phyloP scores from a whole-genome alignment of 73 alveolate species.

The Uronychia binucleata region DNA sequence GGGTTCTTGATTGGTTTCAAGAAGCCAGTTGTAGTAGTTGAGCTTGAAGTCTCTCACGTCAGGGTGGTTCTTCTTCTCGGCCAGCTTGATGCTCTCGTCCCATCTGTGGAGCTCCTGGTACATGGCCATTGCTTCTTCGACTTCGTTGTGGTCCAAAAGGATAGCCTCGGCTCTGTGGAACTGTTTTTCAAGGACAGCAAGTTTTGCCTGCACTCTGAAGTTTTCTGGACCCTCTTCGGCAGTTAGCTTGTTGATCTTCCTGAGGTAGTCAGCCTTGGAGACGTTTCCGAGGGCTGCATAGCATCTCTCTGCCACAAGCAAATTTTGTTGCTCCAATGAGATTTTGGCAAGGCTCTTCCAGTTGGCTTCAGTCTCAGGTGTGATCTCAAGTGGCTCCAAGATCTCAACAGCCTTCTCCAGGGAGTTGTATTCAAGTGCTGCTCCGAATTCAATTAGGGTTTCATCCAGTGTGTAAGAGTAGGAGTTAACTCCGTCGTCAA shows the following conservation, averaged over 20 bases:
- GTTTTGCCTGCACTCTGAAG: constrained; percentile 97
- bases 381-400: constrained; percentile 95
- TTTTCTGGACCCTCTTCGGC: constrained; percentile 93
- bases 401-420: constrained; percentile 96
- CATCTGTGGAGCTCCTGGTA: constrained; percentile 99
- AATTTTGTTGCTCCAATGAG: constrained; percentile 96
- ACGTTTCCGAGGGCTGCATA: constrained; percentile 99
- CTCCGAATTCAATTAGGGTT: constrained; percentile 96
- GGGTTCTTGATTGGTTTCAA: constrained; percentile 97
- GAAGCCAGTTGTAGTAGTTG: constrained; percentile 98
- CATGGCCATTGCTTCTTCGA: constrained; percentile 99
- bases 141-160: constrained; percentile 96
- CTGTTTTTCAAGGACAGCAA: constrained; percentile 98
- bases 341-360: constrained; percentile 97
- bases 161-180: constrained; percentile 99
- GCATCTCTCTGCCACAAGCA: constrained; percentile 99
- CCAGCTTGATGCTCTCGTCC: constrained; percentile 99
- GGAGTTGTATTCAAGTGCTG: constrained; percentile 96
- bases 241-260: constrained; percentile 82
- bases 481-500: constrained; percentile 94
- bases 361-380: constrained; percentile 99
- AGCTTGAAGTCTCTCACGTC: constrained; percentile 96
- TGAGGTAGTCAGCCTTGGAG: constrained; percentile 93
- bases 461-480: constrained; percentile 95
- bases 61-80: constrained; percentile 99